These are phyloP conservation scores for Tulasnella sp. DNA, from an alignment of 768 basidiomycete genomes.

Conservation along the genomic window DNA sequence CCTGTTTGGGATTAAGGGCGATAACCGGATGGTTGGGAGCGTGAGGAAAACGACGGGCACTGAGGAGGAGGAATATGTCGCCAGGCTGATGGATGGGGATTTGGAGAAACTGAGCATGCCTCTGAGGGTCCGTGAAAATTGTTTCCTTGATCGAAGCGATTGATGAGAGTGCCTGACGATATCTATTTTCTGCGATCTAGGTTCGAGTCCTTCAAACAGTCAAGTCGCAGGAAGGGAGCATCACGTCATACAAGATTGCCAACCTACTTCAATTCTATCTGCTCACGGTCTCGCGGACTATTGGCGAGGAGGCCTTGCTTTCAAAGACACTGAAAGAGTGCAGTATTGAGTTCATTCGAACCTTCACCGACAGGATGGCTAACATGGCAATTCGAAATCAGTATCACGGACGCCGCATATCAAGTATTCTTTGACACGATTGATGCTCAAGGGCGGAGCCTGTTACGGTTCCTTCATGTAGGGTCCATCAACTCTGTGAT, in stretches of 20 bases:
- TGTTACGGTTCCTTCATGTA: slow-evolving; percentile 48
- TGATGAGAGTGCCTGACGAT: not conserved
- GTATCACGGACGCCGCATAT: slow-evolving; percentile 77
- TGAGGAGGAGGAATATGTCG: slow-evolving; percentile 75
- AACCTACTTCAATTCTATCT: slow-evolving; percentile 95
- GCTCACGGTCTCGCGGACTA: slow-evolving; percentile 87
- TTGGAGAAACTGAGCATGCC: slow-evolving; percentile 83
- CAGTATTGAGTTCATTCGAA: slow-evolving; percentile 32
- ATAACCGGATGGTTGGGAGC: slow-evolving; percentile 71
- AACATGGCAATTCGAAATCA: slow-evolving; percentile 36
- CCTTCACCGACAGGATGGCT: not conserved
- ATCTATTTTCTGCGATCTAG: slow-evolving; percentile 42
- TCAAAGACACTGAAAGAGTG: slow-evolving; percentile 78
- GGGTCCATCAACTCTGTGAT: slow-evolving; percentile 29
- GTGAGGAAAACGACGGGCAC: slow-evolving; percentile 52
- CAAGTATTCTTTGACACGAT: slow-evolving; percentile 85
- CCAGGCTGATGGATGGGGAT: slow-evolving; percentile 73
- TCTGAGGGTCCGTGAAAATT: slow-evolving; percentile 58
- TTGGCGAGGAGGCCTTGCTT: slow-evolving; percentile 77
- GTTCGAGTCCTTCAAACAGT: slow-evolving; percentile 90
- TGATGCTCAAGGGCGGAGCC: slow-evolving; percentile 69
- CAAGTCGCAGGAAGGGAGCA: slow-evolving; percentile 87
- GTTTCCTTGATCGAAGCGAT: not conserved
- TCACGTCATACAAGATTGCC: slow-evolving; percentile 86
- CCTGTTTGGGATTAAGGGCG: slow-evolving; percentile 67